A percentile compares a stretch with the other conserved stretches of the same genome.
Conservation (phyloP, 352 stramenopile genomes). For the Plasmopara muralis region DNA sequence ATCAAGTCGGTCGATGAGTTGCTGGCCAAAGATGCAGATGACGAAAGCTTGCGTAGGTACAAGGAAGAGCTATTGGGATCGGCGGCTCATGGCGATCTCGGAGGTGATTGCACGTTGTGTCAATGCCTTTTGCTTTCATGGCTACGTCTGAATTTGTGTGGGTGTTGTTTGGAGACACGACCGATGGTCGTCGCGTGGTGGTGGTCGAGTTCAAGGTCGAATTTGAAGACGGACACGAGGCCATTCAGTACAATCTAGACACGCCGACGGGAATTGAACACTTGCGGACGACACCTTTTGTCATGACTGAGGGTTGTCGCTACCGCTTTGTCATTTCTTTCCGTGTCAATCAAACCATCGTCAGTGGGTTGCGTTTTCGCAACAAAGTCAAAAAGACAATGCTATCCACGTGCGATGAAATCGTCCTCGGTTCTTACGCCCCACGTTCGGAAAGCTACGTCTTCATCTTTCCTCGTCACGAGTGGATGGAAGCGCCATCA, state of each 20-base stretch:
- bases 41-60: conserved; percentile 80
- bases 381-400: conserved; percentile 86
- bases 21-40: conserved; percentile 67
- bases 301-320: conserved; percentile 61
- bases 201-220: conserved; percentile 83
- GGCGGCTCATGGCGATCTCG: conserved; percentile 69
- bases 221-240: conserved; percentile 61
- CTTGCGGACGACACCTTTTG: conserved; percentile 68
- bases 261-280: conserved; percentile 58
- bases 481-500: conserved; percentile 78
- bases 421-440: conserved; percentile 82
- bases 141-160: conserved; percentile 1
- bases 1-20: conserved; percentile 64
- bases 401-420: conserved; percentile 61
- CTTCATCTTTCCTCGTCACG: conserved; percentile 73
- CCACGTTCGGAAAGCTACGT: conserved; percentile 65
- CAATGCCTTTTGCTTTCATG: neutral
- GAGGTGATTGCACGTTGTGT: conserved; percentile 30
- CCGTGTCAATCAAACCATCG: conserved; percentile 78
- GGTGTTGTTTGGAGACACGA: conserved; percentile 29
- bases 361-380: conserved; percentile 76
- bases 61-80: conserved; percentile 79
- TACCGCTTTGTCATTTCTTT: conserved; percentile 86
- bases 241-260: conserved; percentile 71
- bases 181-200: conserved; percentile 62